Base-by-base conservation (phyloP, 2,329 filamentous ascomycete species). In the Colletotrichum chrysophilum region DNA sequence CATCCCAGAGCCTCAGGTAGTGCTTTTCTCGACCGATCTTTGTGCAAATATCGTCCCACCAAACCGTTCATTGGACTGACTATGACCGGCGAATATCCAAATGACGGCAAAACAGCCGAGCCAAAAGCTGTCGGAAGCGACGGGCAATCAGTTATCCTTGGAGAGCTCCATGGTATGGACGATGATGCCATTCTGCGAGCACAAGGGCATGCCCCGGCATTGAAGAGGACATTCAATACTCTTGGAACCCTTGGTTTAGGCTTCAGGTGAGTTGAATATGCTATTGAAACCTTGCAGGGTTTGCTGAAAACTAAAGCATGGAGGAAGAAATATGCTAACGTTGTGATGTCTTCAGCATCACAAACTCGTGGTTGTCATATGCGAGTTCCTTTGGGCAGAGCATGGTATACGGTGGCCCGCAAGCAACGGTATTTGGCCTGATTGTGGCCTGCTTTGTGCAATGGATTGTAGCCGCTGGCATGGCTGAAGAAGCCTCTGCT, bases 101-200 rank as follows among this genome's bases (percentile, higher is more conserved):
- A 56, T 26, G 52, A 56, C 60, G 18, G 18, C 32, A 64, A 64
- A n/a, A 24, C 3, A 21, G 18, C 28, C 28, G 14, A 64, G 60
- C 34, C 12, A 34, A 64, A 34, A 18, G 18, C 18, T 34, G 16
- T 24, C 21, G n/a, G n/a, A 16, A 64, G 60, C 32, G 60, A 64
- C 10, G 21, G n/a, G 24, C 60, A 64, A 26, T 64, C 60, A 21
- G 60, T 36, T 1, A 24, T 34, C 2, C 30, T 64, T 21, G 60
- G 60, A 14, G 60, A 64, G 28, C 21, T 36, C 2, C n/a, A 24
- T 18, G 21, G 21, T n/a, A 28, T 38, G 18, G 68, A 65, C 12
- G 78, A 79, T 66, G 78, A 79, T 66, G 70, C 74, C 26, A 76
- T 79, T 36, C 65, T 79, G 2, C 55, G 74, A 3, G 78, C 78